Conservation (phyloP, 2,329 filamentous ascomycete genomes). For the Pseudodiploospora longispora region DNA sequence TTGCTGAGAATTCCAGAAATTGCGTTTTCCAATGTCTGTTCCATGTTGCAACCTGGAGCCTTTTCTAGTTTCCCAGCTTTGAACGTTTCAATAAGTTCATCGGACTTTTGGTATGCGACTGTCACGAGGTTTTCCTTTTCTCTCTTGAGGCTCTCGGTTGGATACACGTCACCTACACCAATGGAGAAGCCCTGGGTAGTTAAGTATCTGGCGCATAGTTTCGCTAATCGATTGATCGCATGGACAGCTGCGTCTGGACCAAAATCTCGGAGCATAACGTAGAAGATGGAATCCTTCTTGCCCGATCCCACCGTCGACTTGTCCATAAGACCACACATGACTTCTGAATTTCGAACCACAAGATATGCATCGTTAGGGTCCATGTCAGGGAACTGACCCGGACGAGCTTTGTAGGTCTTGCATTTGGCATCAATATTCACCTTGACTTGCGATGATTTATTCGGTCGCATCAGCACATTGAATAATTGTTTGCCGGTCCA, state of each 20-base stretch:
- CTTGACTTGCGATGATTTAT: conserved; percentile 70
- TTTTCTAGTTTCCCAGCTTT: conserved; percentile 76
- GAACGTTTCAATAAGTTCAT: conserved; percentile 74
- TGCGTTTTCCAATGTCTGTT: conserved; percentile 82
- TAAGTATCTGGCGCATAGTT: conserved; percentile 79
- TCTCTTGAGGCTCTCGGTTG: conserved; percentile 59
- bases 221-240: conserved; percentile 90
- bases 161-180: conserved; percentile 89
- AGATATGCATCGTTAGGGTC: conserved; percentile 85
- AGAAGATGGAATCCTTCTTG: conserved; percentile 97
- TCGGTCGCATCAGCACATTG: conserved; percentile 83
- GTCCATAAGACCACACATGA: conserved; percentile 97
- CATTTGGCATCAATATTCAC: conserved; percentile 93
- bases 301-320: conserved; percentile 95
- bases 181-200: conserved; percentile 93
- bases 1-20: conserved; percentile 88
- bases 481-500: conserved; percentile 99
- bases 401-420: conserved; percentile 63
- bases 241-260: conserved; percentile 80
- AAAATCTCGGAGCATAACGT: conserved; percentile 91
- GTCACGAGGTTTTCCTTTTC: conserved; percentile 71
- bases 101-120: conserved; percentile 70
- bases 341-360: conserved; percentile 89
- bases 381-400: conserved; percentile 56
- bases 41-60: conserved; percentile 80